Evolutionary conservation across 495 filamentous ascomycete genomes (phyloP).

Genomic region (Aspergillus campestris): DNA sequence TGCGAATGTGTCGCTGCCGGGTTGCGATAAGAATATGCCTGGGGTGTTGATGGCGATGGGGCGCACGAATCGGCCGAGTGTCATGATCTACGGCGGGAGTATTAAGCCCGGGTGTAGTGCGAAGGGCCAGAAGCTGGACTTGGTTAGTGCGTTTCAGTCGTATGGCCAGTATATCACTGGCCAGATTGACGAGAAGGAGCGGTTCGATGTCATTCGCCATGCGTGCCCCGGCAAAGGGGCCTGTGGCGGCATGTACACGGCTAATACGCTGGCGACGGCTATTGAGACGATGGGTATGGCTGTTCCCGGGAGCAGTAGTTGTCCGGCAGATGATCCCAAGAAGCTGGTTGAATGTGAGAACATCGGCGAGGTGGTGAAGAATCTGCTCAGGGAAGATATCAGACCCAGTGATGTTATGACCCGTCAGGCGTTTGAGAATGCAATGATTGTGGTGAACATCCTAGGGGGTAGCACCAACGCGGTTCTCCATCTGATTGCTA

Average conservation of each 20-base stretch:
- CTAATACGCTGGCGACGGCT: conserved; percentile 44
- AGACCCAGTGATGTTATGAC: conserved; percentile 45
- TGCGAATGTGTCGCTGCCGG: conserved; percentile 81
- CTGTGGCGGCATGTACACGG: conserved; percentile 46
- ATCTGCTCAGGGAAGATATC: conserved; percentile 40
- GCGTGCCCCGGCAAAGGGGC: conserved; percentile 38
- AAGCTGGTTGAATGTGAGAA: too few species aligned
- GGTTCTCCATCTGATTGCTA: conserved; percentile 41
- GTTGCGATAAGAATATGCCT: conserved; percentile 95
- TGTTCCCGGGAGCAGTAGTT: conserved; percentile 39
- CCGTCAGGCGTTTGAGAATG: conserved; percentile 42
- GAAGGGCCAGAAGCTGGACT: conserved; percentile 59
- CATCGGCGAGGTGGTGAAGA: conserved; percentile 36
- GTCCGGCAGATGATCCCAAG: conserved; percentile 16
- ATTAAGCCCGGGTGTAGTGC: conserved; percentile 74
- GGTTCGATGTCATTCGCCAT: conserved; percentile 36
- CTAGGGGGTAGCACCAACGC: conserved; percentile 46
- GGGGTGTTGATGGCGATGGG: conserved; percentile 91
- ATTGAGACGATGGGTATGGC: conserved; percentile 45
- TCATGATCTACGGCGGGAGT: conserved; percentile 87
- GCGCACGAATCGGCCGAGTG: conserved; percentile 68
- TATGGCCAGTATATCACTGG: conserved; percentile 76
- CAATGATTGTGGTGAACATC: conserved; percentile 39
- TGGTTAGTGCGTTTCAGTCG: conserved; percentile 84
- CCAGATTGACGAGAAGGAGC: conserved; percentile 34